A percentile compares a stretch with the other conserved stretches of the same genome.
These are phyloP conservation scores for Stagonosporopsis vannaccii DNA, from an alignment of 2,329 filamentous ascomycete genomes.

Conservation along the genomic window DNA sequence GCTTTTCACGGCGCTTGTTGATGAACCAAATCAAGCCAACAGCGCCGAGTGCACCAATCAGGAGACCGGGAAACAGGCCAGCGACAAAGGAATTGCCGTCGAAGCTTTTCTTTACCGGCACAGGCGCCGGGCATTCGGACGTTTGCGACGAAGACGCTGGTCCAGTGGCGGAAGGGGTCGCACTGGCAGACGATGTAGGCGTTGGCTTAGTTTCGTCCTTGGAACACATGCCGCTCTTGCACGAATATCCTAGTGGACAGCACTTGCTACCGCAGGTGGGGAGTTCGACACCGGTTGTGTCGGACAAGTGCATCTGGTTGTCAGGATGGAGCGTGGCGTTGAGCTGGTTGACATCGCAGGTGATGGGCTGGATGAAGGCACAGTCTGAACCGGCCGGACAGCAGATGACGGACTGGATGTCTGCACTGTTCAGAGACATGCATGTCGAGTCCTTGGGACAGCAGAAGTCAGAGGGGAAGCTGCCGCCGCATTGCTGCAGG, in stretches of 20 bases:
- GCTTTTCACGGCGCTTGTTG: constrained; percentile 42
- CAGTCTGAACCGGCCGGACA: constrained; percentile 69
- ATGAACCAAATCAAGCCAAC: constrained; percentile 45
- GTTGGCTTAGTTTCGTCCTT: constrained; percentile 52
- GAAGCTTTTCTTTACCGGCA: constrained; percentile 33
- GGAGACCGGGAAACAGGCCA: constrained; percentile 48
- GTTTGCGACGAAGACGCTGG: constrained; percentile 44
- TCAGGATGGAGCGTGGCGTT: constrained; percentile 64
- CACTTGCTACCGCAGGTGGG: constrained; percentile 66
- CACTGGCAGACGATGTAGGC: constrained; percentile 27
- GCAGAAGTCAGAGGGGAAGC: constrained; percentile 71
- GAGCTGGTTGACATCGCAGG: constrained; percentile 69
- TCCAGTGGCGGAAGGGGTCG: constrained; percentile 38
- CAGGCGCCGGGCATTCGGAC: constrained; percentile 28
- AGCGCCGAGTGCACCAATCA: constrained; percentile 44
- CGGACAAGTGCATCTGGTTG: constrained; percentile 71
- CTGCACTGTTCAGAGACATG: constrained; percentile 64
- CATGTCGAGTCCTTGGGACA: constrained; percentile 65
- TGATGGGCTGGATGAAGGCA: constrained; percentile 67
- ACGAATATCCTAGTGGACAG: constrained; percentile 77
- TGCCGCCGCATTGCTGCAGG: constrained; percentile 61
- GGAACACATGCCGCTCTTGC: constrained; percentile 62
- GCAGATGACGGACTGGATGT: constrained; percentile 72
- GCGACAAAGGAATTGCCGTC: constrained; percentile 48
- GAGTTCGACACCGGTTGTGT: constrained; percentile 62